These are phyloP conservation scores for Dipodascopsis uninucleata DNA, from an alignment of 805 yeast genomes.

Conservation along the genomic window DNA sequence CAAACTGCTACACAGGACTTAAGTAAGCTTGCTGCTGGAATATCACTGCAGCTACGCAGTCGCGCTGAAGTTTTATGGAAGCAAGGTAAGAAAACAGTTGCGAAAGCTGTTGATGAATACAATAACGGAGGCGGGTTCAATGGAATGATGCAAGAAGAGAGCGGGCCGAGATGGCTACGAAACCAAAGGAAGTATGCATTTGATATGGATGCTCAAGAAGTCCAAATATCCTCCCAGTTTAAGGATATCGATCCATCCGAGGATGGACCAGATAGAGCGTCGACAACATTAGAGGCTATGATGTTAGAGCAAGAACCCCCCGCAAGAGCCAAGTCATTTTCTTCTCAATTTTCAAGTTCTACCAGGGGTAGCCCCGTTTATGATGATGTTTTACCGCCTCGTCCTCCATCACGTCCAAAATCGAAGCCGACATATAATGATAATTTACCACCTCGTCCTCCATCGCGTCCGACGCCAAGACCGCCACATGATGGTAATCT, in stretches of 20 bases:
- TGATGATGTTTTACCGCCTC: conserved; percentile 15
- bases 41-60: conserved; percentile 53
- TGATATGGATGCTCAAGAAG: conserved; percentile 14
- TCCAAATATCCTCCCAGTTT: too few species aligned
- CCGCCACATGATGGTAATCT: conserved; percentile 1
- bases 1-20: conserved; percentile 22
- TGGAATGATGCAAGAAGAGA: conserved; percentile 7
- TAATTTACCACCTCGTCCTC: conserved; percentile 3
- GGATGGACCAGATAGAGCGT: too few species aligned
- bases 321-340: neutral
- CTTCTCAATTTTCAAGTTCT: conserved; percentile 6
- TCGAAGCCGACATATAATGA: neutral
- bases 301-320: conserved; percentile 19
- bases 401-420: conserved; percentile 1
- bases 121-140: conserved; percentile 6
- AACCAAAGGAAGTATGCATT: conserved; percentile 12
- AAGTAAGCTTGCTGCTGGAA: conserved; percentile 36
- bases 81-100: conserved; percentile 57
- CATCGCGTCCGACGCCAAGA: conserved; percentile 1
- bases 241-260: too few species aligned
- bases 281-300: conserved; percentile 20
- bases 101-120: conserved; percentile 60
- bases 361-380: conserved; percentile 5
- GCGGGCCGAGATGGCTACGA: conserved; percentile 25
- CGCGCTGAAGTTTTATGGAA: conserved; percentile 59